These are phyloP conservation scores for Cordyceps pruinosa DNA, from an alignment of 2,329 filamentous ascomycete genomes.

Conservation along the genomic window DNA sequence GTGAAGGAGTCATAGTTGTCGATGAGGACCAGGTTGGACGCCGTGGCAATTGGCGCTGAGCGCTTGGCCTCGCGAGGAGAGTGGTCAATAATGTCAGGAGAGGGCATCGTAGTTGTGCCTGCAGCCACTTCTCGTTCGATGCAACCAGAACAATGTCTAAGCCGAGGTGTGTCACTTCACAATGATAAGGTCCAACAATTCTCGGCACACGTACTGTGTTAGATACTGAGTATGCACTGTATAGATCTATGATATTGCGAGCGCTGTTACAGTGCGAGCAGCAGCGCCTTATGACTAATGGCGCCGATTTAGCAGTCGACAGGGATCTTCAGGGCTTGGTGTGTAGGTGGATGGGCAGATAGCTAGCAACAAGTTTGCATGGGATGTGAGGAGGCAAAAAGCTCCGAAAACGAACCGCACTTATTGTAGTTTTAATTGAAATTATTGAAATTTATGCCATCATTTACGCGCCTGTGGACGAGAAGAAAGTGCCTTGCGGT, in stretches of 20 bases:
- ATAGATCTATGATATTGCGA: neutral
- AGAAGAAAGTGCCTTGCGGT: no score
- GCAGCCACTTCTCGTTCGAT: neutral
- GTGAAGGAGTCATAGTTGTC: slow-evolving; percentile 99
- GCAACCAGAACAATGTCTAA: neutral
- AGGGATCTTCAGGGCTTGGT: neutral
- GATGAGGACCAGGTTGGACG: slow-evolving; percentile 87
- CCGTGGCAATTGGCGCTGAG: slow-evolving; percentile 64
- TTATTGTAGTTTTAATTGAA: neutral
- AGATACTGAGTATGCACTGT: neutral
- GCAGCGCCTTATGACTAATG: neutral
- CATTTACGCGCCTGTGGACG: no score
- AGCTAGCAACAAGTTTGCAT: neutral
- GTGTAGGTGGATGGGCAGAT: neutral
- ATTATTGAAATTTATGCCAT: neutral
- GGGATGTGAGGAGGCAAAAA: no score
- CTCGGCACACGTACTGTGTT: neutral
- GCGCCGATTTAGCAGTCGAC: neutral
- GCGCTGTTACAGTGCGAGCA: neutral
- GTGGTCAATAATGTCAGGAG: slow-evolving; percentile 59
- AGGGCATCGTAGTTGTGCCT: slow-evolving; percentile 36
- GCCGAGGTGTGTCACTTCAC: neutral
- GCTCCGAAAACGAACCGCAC: neutral
- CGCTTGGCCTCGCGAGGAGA: slow-evolving; percentile 79
- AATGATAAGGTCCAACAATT: neutral